These are phyloP conservation scores for Pinus tabuliformis DNA, from an alignment of 75 land plant species.

Conservation along the genomic window DNA sequence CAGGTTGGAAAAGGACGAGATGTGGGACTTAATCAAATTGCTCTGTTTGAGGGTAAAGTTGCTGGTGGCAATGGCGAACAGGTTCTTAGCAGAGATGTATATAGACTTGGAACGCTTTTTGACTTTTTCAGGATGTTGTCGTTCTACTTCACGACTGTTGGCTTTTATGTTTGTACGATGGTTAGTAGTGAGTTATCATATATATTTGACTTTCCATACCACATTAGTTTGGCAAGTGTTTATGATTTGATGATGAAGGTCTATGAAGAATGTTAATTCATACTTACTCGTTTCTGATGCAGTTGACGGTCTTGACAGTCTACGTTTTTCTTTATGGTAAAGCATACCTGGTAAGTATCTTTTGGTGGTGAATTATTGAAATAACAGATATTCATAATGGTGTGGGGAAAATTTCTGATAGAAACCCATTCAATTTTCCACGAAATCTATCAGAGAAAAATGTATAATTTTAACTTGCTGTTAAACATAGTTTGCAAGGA, in stretches of 20 bases:
- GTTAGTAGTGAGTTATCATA: constrained; percentile 26
- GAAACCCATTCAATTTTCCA: not conserved
- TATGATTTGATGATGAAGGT: not conserved
- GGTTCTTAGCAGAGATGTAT: constrained; percentile 79
- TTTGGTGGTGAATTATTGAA: not conserved
- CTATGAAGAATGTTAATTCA: not conserved
- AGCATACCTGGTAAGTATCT: constrained; percentile 66
- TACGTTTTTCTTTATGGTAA: constrained; percentile 91
- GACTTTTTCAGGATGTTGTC: constrained; percentile 91
- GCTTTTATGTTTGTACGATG: constrained; percentile 85
- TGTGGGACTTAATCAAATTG: constrained; percentile 90
- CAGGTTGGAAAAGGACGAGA: constrained; percentile 94
- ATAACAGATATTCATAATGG: not conserved
- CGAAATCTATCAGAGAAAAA: not conserved
- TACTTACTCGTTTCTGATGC: constrained; percentile 17
- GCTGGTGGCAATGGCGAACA: constrained; percentile 96
- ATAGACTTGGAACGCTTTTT: constrained; percentile 82
- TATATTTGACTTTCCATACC: not conserved
- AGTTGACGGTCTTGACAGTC: constrained; percentile 90
- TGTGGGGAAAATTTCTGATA: not conserved
- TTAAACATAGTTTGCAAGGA: not conserved
- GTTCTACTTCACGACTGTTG: constrained; percentile 82
- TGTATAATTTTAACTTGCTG: not conserved
- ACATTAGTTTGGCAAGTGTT: not conserved
- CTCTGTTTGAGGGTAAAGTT: constrained; percentile 88